Evolutionary conservation across 2,329 filamentous ascomycete species (phyloP).

Genomic region (Hymenoscyphus linearis): DNA sequence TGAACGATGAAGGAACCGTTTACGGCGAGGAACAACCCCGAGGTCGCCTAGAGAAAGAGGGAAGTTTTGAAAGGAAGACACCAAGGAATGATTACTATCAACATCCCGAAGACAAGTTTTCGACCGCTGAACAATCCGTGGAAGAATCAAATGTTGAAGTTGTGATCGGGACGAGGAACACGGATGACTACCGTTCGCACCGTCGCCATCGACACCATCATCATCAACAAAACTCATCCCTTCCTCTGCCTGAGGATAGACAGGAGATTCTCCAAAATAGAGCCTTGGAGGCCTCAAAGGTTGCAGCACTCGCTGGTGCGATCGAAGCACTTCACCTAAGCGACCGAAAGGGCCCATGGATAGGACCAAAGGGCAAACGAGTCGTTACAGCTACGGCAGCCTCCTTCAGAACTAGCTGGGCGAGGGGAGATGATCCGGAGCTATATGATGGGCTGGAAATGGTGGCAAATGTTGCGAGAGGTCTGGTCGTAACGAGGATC

Average conservation of each 20-base stretch:
- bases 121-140: neutral
- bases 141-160: neutral
- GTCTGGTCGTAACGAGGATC: constrained; percentile 6
- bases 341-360: constrained; percentile 37
- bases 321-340: constrained; percentile 37
- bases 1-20: neutral
- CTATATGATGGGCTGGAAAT: constrained; percentile 3
- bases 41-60: neutral
- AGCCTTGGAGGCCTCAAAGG: constrained; percentile 25
- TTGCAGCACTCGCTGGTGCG: constrained; percentile 31
- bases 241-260: constrained; percentile 14
- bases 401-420: constrained; percentile 9
- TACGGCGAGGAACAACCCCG: neutral
- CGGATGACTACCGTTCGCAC: neutral
- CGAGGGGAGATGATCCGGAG: neutral
- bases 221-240: constrained; percentile 3
- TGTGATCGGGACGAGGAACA: neutral
- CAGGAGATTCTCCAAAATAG: constrained; percentile 11
- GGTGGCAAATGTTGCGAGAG: constrained; percentile 4
- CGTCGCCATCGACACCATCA: neutral
- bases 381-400: constrained; percentile 16
- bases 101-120: constrained; percentile 3
- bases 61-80: neutral
- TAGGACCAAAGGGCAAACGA: constrained; percentile 23
- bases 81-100: constrained; percentile 3